Percentiles rank a stretch among this genome's conserved stretches.
phyloP scores from a whole-genome alignment of 1,284 basidiomycete species.

The Apiotrichum brassicae region DNA sequence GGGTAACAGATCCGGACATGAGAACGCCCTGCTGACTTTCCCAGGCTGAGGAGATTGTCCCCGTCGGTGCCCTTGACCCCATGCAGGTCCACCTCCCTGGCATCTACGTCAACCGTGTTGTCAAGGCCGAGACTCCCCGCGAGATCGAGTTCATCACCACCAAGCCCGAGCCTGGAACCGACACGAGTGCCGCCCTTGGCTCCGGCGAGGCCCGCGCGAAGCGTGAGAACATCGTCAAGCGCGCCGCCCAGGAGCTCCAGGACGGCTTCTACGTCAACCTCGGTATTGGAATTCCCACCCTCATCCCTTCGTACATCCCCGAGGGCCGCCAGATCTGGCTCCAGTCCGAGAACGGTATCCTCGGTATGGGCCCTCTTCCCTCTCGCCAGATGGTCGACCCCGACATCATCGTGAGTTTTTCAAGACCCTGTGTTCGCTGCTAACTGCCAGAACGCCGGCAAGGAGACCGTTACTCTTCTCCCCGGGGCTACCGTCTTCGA shows the following conservation, averaged over 20 bases:
- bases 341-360: conserved; percentile 86
- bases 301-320: conserved; percentile 77
- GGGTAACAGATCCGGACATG: not conserved
- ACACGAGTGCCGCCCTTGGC: conserved; percentile 16
- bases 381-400: conserved; percentile 76
- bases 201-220: conserved; percentile 46
- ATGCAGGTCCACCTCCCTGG: conserved; percentile 75
- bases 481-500: conserved; percentile 88
- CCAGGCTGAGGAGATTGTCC: conserved; percentile 90
- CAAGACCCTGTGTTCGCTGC: too few relatives aligned
- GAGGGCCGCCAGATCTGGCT: conserved; percentile 76
- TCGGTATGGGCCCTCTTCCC: conserved; percentile 93
- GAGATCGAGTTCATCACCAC: conserved; percentile 66
- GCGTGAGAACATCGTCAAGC: conserved; percentile 63
- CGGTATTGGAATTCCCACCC: conserved; percentile 81
- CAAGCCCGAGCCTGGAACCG: conserved; percentile 32
- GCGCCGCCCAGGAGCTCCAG: conserved; percentile 79
- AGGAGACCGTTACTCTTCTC: conserved; percentile 85
- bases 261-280: conserved; percentile 78
- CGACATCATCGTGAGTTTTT: conserved; percentile 63
- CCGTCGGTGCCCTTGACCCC: conserved; percentile 72
- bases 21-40: not conserved
- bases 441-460: conserved; percentile 65
- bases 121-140: conserved; percentile 70
- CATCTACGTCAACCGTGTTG: conserved; percentile 81